Conservation (phyloP, 148 eudicot genomes). For the Persicaria maculosa region DNA sequence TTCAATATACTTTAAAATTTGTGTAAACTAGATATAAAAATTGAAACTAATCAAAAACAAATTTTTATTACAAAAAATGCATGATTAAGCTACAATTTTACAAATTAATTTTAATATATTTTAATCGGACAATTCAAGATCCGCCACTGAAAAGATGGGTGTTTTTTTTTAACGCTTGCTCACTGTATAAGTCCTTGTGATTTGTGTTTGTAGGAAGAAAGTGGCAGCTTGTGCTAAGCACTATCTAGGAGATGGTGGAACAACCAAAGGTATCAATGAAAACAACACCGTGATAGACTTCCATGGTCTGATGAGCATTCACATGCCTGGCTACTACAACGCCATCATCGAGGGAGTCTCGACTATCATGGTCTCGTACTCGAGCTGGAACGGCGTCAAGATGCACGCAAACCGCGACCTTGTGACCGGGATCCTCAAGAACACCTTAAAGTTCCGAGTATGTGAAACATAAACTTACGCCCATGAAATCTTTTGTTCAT, state of each 20-base stretch:
- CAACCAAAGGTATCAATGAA: slow-evolving; percentile 31
- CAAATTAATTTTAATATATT: too few species aligned
- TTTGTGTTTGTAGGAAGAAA: slow-evolving; percentile 23
- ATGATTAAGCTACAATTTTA: too few species aligned
- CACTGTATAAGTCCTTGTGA: too few species aligned
- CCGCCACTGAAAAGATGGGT: too few species aligned
- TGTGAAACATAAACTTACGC: neutral
- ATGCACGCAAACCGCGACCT: slow-evolving; percentile 40
- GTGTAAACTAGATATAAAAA: too few species aligned
- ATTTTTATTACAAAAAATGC: too few species aligned
- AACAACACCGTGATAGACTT: slow-evolving; percentile 23
- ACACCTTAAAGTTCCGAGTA: slow-evolving; percentile 27
- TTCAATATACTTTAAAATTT: too few species aligned
- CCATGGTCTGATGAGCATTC: slow-evolving; percentile 28
- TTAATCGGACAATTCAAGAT: too few species aligned
- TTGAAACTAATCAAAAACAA: too few species aligned
- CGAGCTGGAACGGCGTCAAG: slow-evolving; percentile 40
- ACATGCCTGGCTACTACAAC: slow-evolving; percentile 38
- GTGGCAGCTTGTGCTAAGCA: slow-evolving; percentile 46
- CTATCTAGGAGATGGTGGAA: slow-evolving; percentile 46
- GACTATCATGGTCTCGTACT: slow-evolving; percentile 35
- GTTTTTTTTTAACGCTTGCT: too few species aligned
- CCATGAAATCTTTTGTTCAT: neutral
- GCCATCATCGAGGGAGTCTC: slow-evolving; percentile 28
- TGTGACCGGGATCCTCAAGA: slow-evolving; percentile 29